Evolutionary conservation across 768 basidiomycete species (phyloP).

Genomic region (Boletus pseudo-olivaceus): DNA sequence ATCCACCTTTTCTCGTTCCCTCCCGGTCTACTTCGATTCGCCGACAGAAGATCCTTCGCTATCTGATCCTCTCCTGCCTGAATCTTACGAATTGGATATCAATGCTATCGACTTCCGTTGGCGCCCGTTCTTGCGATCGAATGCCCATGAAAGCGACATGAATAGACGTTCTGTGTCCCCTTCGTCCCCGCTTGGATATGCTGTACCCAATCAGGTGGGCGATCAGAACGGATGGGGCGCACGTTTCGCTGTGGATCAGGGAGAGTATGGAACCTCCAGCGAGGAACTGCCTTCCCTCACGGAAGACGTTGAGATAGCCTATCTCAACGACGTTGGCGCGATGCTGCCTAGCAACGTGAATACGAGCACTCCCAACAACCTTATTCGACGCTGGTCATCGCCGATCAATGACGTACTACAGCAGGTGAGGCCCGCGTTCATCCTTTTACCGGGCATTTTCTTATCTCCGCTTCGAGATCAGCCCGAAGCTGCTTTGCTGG

Average conservation of each 20-base stretch:
- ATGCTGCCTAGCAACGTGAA: slow-evolving; percentile 10
- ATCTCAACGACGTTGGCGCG: slow-evolving; percentile 1
- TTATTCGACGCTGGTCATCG: slow-evolving; percentile 3
- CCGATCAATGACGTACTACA: slow-evolving; percentile 17
- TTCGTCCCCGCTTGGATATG: background rate
- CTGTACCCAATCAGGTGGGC: slow-evolving; percentile 4
- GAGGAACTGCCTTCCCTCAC: slow-evolving; percentile 9
- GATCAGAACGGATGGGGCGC: slow-evolving; percentile 18
- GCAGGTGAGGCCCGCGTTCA: slow-evolving; percentile 9
- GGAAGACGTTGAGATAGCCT: slow-evolving; percentile 7
- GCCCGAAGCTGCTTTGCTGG: slow-evolving; percentile 3
- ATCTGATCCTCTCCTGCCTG: slow-evolving; percentile 37
- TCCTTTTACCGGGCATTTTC: slow-evolving; percentile 21
- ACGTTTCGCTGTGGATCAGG: slow-evolving; percentile 11
- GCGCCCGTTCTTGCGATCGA: slow-evolving; percentile 44
- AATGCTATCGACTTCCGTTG: slow-evolving; percentile 52
- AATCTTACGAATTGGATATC: slow-evolving; percentile 38
- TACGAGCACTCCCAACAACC: background rate
- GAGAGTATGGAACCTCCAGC: slow-evolving; percentile 5
- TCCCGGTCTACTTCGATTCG: slow-evolving; percentile 48
- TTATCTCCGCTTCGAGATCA: slow-evolving; percentile 30
- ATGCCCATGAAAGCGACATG: slow-evolving; percentile 7
- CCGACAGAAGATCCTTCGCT: slow-evolving; percentile 46
- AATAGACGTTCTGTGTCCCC: background rate
- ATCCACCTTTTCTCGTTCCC: slow-evolving; percentile 34